Base-by-base conservation (phyloP, 1,284 basidiomycete genomes). In the Austroboletus novae-zelandiae region DNA sequence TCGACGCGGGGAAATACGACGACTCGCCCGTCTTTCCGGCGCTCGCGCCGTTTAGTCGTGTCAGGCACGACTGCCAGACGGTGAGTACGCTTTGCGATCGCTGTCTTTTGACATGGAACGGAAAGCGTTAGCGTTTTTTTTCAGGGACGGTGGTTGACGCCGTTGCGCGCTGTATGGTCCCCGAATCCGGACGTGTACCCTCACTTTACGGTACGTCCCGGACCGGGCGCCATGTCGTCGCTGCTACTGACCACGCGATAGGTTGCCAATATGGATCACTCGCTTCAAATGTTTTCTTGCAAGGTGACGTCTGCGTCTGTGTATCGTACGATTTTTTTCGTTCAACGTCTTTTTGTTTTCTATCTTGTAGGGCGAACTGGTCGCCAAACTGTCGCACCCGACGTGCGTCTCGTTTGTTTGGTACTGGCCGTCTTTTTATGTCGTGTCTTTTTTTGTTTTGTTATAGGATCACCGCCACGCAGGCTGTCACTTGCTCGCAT, bases 401-500 rank as follows among this genome's bases (percentile, higher is more conserved):
- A 17, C 10, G 35, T 36, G 7, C 35, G 35, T 36, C 35, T 18
- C 35, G 9, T 17, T 64, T 8, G 7, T 39, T 39, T 23, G 20
- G 4, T 23, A 23, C 20, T 23, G 3, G 20, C 5, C 20, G 2
- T 23, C n/a, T 35, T 35, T 15, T 35, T 35, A 13, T 6, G 9
- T 10, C 13, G 2, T 31, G 29, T 30, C 29, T 13, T 10, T 31
- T 31, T 2, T 31, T 31, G 2, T 13, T 2, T 31, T 2, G 9
- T 14, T 13, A 44, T 52, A 90, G 86, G 57, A 83, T 91, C 50
- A 79, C 84, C 20, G 89, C 89, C 0, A 83, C 85, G 2, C 89
- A 91, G 69, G 88, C 89, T 18, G 89, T 91, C n/a, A 89, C 89
- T 9, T 86, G 84, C 59, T 89, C 86, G n/a, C 89, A 91, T 65